phyloP scores from a whole-genome alignment of 2,329 filamentous ascomycete genomes.

The Aspergillus sp. region DNA sequence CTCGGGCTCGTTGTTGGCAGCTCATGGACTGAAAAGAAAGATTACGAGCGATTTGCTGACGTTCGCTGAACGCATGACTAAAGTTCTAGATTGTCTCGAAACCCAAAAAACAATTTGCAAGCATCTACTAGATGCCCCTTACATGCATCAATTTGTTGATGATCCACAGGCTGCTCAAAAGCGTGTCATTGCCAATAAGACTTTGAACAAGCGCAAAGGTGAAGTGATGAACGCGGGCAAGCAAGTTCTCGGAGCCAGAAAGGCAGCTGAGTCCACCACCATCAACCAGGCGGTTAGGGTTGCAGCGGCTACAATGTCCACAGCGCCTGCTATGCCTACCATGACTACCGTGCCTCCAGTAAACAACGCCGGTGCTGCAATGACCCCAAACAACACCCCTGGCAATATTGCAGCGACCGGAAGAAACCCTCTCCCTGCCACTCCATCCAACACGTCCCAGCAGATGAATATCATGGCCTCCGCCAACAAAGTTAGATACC shows the following conservation, averaged over 20 bases:
- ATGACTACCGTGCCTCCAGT: no score
- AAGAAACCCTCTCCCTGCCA: neutral
- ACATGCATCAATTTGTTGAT: slow-evolving; percentile 37
- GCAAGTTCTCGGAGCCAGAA: slow-evolving; percentile 18
- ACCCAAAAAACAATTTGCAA: slow-evolving; percentile 44
- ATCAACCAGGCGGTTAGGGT: neutral
- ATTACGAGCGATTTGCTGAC: slow-evolving; percentile 14
- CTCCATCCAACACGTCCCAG: neutral
- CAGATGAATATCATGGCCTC: neutral
- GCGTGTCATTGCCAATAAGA: slow-evolving; percentile 36
- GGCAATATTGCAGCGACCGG: neutral
- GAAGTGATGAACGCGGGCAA: slow-evolving; percentile 37
- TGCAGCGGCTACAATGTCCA: neutral
- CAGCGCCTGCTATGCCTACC: no score
- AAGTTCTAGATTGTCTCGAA: slow-evolving; percentile 24
- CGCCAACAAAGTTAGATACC: neutral
- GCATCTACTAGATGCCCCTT: slow-evolving; percentile 39
- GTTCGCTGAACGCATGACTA: slow-evolving; percentile 26
- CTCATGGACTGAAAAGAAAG: slow-evolving; percentile 26
- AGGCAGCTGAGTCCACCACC: neutral
- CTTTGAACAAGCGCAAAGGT: slow-evolving; percentile 36
- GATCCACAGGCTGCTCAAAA: slow-evolving; percentile 34
- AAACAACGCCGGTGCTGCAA: neutral
- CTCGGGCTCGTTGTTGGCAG: slow-evolving; percentile 28
- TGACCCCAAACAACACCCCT: neutral